A percentile compares a stretch with the other conserved stretches of the same genome.
Evolutionary conservation across 192 early-diverging fungal genomes (phyloP).

Genomic region (Dissophora ornata): DNA sequence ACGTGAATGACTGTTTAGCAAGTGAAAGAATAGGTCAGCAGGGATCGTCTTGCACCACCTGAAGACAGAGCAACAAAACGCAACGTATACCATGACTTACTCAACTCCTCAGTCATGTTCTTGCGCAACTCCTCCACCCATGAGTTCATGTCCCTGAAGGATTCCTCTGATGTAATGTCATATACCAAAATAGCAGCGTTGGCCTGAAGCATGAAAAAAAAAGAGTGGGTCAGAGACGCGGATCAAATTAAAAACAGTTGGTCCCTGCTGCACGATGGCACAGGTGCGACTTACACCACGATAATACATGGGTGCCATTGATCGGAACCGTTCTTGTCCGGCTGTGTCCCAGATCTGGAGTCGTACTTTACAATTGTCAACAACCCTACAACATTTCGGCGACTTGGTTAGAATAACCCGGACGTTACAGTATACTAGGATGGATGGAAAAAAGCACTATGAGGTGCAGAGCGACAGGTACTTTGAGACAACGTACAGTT

Average conservation of each 20-base stretch:
- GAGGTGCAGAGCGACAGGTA: not conserved
- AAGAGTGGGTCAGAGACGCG: constrained; percentile 1
- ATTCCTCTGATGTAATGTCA: constrained; percentile 77
- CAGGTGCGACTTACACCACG: constrained; percentile 60
- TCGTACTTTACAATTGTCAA: constrained; percentile 80
- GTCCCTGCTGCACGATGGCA: not conserved
- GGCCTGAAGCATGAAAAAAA: constrained; percentile 47
- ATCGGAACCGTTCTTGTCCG: constrained; percentile 79
- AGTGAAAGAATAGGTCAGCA: not conserved
- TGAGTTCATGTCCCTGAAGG: constrained; percentile 73
- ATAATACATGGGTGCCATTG: constrained; percentile 84
- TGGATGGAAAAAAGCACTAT: not conserved
- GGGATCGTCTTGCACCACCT: too few species aligned
- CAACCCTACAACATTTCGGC: too few species aligned
- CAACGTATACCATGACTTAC: constrained; percentile 47
- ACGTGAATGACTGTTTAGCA: constrained; percentile 68
- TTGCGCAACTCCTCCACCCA: constrained; percentile 70
- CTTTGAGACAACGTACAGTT: constrained; percentile 66
- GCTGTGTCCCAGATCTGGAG: constrained; percentile 83
- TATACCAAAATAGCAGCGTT: constrained; percentile 79
- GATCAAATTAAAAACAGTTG: not conserved
- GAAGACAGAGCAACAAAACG: not conserved
- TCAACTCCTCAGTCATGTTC: constrained; percentile 72
- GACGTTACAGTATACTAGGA: too few species aligned
- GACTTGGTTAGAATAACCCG: too few species aligned